Percentiles rank a stretch among this genome's conserved stretches.
phyloP scores from a whole-genome alignment of 2,329 filamentous ascomycete genomes.

The Akanthomyces muscarius region DNA sequence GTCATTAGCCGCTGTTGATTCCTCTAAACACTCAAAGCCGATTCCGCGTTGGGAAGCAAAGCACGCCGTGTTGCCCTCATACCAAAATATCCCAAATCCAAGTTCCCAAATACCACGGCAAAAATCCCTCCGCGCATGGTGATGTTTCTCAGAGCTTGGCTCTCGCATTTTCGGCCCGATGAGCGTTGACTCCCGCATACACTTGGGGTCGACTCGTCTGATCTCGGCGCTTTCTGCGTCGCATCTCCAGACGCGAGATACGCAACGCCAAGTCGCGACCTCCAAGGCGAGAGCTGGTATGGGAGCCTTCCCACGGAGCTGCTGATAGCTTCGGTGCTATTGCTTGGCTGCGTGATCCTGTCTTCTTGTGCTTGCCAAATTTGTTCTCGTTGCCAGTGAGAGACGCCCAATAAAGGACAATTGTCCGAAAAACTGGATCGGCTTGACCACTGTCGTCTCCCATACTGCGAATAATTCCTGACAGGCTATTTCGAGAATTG shows the following conservation, averaged over 20 bases:
- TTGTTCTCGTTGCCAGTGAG: constrained; percentile 22
- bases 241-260: neutral
- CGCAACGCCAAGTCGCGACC: neutral
- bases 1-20: no score
- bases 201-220: neutral
- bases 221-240: neutral
- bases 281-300: neutral
- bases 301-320: neutral
- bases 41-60: neutral
- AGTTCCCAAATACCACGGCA: neutral
- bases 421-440: constrained; percentile 28
- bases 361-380: constrained; percentile 20
- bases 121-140: neutral
- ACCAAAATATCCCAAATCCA: neutral
- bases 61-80: neutral
- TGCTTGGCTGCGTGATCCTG: neutral
- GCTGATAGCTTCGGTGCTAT: neutral
- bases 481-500: neutral
- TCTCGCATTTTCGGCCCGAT: constrained; percentile 19
- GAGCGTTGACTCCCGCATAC: constrained; percentile 29
- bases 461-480: constrained; percentile 18
- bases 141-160: neutral
- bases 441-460: constrained; percentile 16
- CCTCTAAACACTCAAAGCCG: neutral
- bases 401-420: constrained; percentile 27